Conservation (phyloP, 2,329 filamentous ascomycete species). For the Nannizziopsis barbatae region DNA sequence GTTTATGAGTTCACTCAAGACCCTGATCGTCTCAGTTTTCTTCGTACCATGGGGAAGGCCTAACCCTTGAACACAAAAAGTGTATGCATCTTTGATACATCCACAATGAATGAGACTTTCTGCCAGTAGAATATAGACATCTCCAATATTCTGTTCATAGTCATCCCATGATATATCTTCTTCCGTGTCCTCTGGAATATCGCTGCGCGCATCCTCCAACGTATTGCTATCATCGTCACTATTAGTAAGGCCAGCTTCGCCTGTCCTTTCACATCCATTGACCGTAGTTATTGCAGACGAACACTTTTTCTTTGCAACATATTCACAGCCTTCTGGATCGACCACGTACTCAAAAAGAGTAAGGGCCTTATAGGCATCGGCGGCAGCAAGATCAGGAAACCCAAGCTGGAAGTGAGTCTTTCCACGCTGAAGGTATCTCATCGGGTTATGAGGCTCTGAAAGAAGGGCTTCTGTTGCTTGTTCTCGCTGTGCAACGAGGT, state of each 20-base stretch:
- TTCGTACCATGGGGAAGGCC: constrained; percentile 16
- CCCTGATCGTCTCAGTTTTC: constrained; percentile 7
- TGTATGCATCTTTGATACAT: constrained; percentile 34
- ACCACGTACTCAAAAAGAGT: constrained; percentile 69
- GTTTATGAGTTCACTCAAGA: constrained; percentile 23
- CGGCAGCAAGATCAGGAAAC: constrained; percentile 80
- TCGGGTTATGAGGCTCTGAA: constrained; percentile 33
- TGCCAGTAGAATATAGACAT: constrained; percentile 30
- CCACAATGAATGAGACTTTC: constrained; percentile 28
- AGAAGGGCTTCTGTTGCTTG: constrained; percentile 42
- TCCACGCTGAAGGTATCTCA: constrained; percentile 45
- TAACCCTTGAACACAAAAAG: constrained; percentile 29
- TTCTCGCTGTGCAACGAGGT: constrained; percentile 32
- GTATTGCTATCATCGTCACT: constrained; percentile 17
- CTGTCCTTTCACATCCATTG: background rate
- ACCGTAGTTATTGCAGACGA: constrained; percentile 3
- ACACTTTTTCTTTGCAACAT: constrained; percentile 51
- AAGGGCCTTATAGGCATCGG: constrained; percentile 84
- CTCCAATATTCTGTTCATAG: constrained; percentile 21
- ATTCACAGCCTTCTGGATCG: constrained; percentile 62
- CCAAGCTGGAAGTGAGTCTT: constrained; percentile 59
- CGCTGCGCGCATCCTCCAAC: constrained; percentile 20
- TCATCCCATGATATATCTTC: constrained; percentile 13
- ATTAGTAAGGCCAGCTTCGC: background rate
- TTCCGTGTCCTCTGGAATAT: constrained; percentile 25